phyloP scores from a whole-genome alignment of 805 yeast species.

The Kodamaea neixiangensis region DNA sequence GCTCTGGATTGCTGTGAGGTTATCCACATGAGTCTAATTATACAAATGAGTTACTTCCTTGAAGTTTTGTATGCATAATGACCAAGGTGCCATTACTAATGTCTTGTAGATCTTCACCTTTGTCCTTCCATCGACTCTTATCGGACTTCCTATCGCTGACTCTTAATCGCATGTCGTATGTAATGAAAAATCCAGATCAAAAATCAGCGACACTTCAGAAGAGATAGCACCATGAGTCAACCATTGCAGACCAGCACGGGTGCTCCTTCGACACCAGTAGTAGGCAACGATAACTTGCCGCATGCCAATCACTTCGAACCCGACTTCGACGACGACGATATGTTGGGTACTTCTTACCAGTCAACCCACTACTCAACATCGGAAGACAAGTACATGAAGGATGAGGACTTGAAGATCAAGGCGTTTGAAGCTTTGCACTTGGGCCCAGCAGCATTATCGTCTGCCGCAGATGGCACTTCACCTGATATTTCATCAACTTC shows the following conservation, averaged over 20 bases:
- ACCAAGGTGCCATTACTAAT: too few species aligned
- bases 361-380: constrained; percentile 64
- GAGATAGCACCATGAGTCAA: neutral
- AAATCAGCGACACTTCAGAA: neutral
- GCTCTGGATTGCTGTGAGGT: too few species aligned
- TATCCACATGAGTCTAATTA: too few species aligned
- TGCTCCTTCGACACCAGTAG: neutral
- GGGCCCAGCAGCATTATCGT: neutral
- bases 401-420: constrained; percentile 64
- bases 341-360: constrained; percentile 31
- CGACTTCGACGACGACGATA: constrained; percentile 23
- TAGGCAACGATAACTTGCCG: neutral
- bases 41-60: too few species aligned
- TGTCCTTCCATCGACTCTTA: too few species aligned
- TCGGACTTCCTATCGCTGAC: too few species aligned
- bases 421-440: constrained; percentile 54
- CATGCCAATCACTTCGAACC: constrained; percentile 10
- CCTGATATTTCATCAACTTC: constrained; percentile 42
- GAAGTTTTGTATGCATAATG: too few species aligned
- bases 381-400: constrained; percentile 64
- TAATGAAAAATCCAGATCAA: neutral
- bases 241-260: neutral
- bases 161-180: too few species aligned
- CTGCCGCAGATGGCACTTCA: constrained; percentile 9
- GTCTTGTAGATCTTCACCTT: too few species aligned